Evolutionary conservation across 23 red algal genomes (phyloP).

Genomic region (Gracilariopsis chorda): DNA sequence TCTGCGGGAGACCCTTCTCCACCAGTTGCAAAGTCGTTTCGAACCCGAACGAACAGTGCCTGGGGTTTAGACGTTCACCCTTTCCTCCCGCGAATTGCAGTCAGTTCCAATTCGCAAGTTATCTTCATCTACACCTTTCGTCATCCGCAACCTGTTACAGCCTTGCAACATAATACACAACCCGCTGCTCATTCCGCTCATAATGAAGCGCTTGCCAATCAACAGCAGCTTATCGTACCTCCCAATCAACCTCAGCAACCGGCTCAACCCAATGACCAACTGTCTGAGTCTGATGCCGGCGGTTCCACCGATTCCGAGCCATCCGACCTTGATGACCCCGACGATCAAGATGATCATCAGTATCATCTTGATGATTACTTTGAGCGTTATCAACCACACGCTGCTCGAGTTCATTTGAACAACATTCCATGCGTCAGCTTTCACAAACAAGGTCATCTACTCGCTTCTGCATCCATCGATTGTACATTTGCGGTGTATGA

Average conservation of each 20-base stretch:
- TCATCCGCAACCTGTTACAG: no score
- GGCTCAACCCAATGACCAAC: neutral
- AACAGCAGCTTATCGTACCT: neutral
- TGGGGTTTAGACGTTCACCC: conserved; percentile 19
- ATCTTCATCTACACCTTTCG: neutral
- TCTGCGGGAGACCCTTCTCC: neutral
- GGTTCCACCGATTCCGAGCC: no score
- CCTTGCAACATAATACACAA: no score
- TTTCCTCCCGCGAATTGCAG: neutral
- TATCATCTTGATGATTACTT: neutral
- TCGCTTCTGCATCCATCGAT: conserved; percentile 7
- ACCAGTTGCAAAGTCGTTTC: neutral
- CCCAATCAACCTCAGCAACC: neutral
- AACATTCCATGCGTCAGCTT: conserved; percentile 23
- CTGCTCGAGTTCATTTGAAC: neutral
- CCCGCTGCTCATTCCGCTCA: neutral
- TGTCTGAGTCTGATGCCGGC: no score
- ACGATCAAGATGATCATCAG: neutral
- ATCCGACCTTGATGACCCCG: no score
- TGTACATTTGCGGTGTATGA: neutral
- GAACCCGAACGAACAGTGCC: neutral
- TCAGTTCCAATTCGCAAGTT: neutral
- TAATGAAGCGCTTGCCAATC: no score
- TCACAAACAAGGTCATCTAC: neutral
- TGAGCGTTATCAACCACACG: neutral